Evolutionary conservation across 2,329 filamentous ascomycete genomes (phyloP).

Genomic region (Xylogone sp.): DNA sequence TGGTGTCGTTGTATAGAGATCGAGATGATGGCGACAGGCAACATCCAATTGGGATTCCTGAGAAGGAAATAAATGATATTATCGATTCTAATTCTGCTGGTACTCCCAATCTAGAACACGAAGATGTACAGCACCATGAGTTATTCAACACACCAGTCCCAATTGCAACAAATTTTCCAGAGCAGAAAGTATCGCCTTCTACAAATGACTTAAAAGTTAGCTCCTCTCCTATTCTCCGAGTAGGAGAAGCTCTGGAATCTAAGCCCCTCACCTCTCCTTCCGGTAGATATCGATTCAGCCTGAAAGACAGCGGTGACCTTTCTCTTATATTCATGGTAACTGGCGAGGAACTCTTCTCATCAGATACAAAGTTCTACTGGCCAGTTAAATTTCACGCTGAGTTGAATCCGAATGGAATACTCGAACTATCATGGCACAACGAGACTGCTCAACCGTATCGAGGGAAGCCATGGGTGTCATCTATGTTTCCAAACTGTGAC

Average conservation of each 20-base stretch:
- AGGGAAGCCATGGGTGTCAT: constrained; percentile 16
- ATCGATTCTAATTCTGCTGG: neutral
- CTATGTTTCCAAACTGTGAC: constrained; percentile 11
- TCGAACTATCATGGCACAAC: constrained; percentile 15
- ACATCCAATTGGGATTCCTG: neutral
- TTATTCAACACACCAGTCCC: too few relatives aligned
- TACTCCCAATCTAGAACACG: neutral
- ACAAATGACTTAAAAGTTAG: neutral
- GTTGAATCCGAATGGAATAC: constrained; percentile 12
- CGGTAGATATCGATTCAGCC: constrained; percentile 9
- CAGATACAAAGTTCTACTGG: constrained; percentile 17
- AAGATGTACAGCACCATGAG: neutral
- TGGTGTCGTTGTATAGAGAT: constrained; percentile 3
- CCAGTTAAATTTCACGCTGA: constrained; percentile 15
- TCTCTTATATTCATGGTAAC: constrained; percentile 11
- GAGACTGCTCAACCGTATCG: constrained; percentile 11
- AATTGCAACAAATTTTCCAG: neutral
- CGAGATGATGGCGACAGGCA: neutral
- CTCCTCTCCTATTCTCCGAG: neutral
- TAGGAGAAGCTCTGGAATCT: constrained; percentile 3
- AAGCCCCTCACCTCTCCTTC: constrained; percentile 9
- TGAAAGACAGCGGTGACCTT: constrained; percentile 13
- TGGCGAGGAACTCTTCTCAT: constrained; percentile 13
- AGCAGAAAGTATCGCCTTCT: neutral
- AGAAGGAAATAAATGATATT: neutral